phyloP scores from a whole-genome alignment of 306 rosid species.

The Fragaria iinumae region DNA sequence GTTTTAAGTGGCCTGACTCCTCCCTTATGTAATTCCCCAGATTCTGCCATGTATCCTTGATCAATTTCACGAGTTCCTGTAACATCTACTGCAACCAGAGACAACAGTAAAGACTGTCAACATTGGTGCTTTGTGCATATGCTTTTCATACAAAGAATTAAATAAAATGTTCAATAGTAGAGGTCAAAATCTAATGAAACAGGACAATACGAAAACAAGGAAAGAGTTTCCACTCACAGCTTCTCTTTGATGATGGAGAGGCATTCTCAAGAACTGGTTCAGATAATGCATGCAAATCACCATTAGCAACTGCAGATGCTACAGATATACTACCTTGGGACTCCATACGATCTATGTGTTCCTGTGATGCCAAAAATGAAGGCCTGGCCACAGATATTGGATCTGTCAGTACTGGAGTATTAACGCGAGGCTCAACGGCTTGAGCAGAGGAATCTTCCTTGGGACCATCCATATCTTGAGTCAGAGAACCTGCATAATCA shows the following conservation, averaged over 20 bases:
- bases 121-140: neutral
- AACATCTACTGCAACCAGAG: constrained; percentile 29
- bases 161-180: neutral
- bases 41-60: constrained; percentile 29
- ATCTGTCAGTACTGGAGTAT: constrained; percentile 31
- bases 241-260: constrained; percentile 42
- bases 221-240: constrained; percentile 47
- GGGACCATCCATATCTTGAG: constrained; percentile 22
- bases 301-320: constrained; percentile 26
- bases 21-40: constrained; percentile 40
- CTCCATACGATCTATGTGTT: constrained; percentile 28
- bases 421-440: constrained; percentile 32
- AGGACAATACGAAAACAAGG: constrained; percentile 16
- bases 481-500: constrained; percentile 34
- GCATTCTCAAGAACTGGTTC: constrained; percentile 29
- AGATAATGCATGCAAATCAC: constrained; percentile 26
- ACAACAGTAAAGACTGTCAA: constrained; percentile 20
- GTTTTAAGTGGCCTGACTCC: constrained; percentile 26
- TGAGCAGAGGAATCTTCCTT: constrained; percentile 38
- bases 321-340: constrained; percentile 31
- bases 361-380: constrained; percentile 29
- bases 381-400: constrained; percentile 38
- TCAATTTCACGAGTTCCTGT: constrained; percentile 33
- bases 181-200: neutral
- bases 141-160: neutral